Conservation (phyloP, 768 basidiomycete species). For the Strobilomyces dryophilus region DNA sequence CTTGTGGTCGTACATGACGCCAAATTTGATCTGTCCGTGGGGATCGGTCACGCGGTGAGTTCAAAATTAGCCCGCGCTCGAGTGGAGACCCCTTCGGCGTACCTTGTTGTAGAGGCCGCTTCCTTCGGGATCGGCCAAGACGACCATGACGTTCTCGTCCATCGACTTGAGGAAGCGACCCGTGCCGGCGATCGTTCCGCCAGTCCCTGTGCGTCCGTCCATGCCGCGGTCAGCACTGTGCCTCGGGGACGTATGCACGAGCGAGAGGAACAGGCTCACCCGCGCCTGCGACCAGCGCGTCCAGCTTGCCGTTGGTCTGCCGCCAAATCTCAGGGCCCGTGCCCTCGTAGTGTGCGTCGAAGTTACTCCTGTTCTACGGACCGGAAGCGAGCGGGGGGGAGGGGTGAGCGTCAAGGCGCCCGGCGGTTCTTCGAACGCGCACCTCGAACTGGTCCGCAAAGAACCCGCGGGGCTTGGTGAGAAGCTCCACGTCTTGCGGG, state of each 20-base stretch:
- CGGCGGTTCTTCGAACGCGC: background rate
- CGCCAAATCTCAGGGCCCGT: constrained; percentile 96
- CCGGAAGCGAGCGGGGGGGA: too few species aligned
- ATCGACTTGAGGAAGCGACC: constrained; percentile 77
- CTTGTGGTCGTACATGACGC: constrained; percentile 91
- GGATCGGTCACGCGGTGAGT: background rate
- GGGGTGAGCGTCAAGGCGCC: too few species aligned
- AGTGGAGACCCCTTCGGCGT: background rate
- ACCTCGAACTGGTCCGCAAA: constrained; percentile 98
- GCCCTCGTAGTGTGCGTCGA: constrained; percentile 79
- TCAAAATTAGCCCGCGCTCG: background rate
- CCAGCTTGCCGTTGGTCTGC: constrained; percentile 77
- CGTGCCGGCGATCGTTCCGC: constrained; percentile 88
- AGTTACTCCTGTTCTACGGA: constrained; percentile 75
- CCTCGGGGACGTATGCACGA: background rate
- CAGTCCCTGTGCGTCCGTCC: constrained; percentile 88
- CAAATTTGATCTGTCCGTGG: constrained; percentile 64
- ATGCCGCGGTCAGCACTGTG: background rate
- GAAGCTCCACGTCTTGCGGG: constrained; percentile 39
- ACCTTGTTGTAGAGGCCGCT: constrained; percentile 96
- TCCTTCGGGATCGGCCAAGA: constrained; percentile 88
- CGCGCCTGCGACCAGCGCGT: constrained; percentile 89
- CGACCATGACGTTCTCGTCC: constrained; percentile 61
- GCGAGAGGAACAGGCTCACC: constrained; percentile 41
- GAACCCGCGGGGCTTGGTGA: constrained; percentile 66